Evolutionary conservation across 75 land plant genomes (phyloP), one percentile per base, ranked within the genome.

Genomic region (Pinus albicaulis): DNA sequence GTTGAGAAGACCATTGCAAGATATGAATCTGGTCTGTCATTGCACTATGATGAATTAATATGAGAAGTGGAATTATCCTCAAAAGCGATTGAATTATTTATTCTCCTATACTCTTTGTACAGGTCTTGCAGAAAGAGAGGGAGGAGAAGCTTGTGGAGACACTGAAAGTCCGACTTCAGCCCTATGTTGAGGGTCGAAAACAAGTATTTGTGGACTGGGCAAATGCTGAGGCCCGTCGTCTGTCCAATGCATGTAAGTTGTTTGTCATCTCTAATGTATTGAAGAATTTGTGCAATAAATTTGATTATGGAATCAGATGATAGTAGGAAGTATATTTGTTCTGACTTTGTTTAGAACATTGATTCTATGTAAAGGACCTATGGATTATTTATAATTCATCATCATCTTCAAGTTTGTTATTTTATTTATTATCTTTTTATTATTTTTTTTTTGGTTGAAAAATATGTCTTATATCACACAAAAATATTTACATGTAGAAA

Each of bases 61-160:
- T 23, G 24, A 23, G n/a, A 24, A 19, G 15, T 14, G 72, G 34
- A 23, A 25, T 70, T 17, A 56, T 12, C 58, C 52, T 28, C 38
- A 31, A 57, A 52, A 24, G 41, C 34, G 53, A 58, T 76, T 19
- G 53, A 15, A 58, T 55, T 13, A 38, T 15, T 20, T 26, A 17
- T 25, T 79, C 28, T 12, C 17, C 22, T 19, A 44, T 41, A 22
- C 48, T 58, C 44, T 57, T 78, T 58, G 2, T 81, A 19, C 85
- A 95, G 98, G 89, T 71, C 23, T 44, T 88, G 28, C 98, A 95
- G 72, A 88, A 91, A 58, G 91, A 88, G 72, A 87, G 98, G 77
- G 91, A 81, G 85, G 87, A 91, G 58, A 91, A 93, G 74, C 92
- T 95, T 41, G 66, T 83, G 22, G 71, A 68, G 38, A 64, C 57